phyloP scores from a whole-genome alignment of 2,329 filamentous ascomycete genomes.

The Rhexocercosporidium sp. region DNA sequence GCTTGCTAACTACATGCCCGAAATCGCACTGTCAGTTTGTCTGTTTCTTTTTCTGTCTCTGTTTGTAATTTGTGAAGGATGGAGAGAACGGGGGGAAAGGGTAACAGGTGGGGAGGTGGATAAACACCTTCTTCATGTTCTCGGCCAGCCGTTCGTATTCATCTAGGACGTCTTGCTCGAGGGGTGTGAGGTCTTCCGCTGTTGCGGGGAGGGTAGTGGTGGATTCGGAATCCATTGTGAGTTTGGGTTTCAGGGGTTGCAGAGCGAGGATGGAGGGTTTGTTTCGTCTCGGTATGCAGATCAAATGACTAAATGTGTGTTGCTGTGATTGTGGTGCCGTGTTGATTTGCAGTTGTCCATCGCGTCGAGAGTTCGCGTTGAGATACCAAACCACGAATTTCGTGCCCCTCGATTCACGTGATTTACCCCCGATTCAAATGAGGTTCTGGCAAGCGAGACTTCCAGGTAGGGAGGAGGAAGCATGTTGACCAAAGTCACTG shows the following conservation, averaged over 20 bases:
- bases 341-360: background rate
- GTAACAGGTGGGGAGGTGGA: background rate
- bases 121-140: slow-evolving; percentile 85
- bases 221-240: slow-evolving; percentile 1
- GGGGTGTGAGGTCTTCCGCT: slow-evolving; percentile 66
- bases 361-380: background rate
- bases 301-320: background rate
- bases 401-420: background rate
- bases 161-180: slow-evolving; percentile 93
- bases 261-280: background rate
- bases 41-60: background rate
- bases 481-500: background rate
- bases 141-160: slow-evolving; percentile 87
- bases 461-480: background rate
- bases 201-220: slow-evolving; percentile 18
- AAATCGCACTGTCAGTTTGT: background rate
- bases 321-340: background rate
- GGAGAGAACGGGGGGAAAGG: background rate
- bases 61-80: background rate
- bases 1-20: slow-evolving; percentile 65
- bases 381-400: too few relatives aligned
- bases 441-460: too few relatives aligned
- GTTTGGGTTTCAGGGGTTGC: background rate
- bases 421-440: background rate
- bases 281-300: background rate